phyloP scores from a whole-genome alignment of 208 protist species.

The Leishmania guyanensis region DNA sequence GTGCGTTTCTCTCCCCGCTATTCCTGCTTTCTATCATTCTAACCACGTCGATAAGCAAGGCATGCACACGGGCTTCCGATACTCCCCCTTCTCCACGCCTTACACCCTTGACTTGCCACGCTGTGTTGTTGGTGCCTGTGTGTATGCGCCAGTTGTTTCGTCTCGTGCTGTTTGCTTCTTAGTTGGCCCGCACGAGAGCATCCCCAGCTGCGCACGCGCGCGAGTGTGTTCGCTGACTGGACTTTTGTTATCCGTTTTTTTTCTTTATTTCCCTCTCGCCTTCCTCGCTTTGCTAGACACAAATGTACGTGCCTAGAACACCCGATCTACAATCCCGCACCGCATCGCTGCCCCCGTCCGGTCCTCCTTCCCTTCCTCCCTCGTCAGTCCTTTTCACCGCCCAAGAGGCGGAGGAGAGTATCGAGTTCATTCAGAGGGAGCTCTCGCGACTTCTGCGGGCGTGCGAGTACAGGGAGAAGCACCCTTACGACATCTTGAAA shows the following conservation, averaged over 20 bases:
- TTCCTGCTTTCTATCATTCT: not conserved
- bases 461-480: slow-evolving; percentile 45
- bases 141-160: not conserved
- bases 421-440: slow-evolving; percentile 41
- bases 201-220: no score
- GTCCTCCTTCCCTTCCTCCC: not conserved
- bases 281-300: not conserved
- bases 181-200: not conserved
- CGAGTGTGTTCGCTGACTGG: no score
- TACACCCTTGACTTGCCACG: not conserved
- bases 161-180: not conserved
- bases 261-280: not conserved
- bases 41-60: not conserved
- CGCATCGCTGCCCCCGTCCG: not conserved
- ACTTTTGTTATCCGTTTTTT: not conserved
- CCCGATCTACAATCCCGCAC: no score
- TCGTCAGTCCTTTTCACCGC: slow-evolving; percentile 3
- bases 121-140: not conserved
- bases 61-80: not conserved
- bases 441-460: slow-evolving; percentile 43
- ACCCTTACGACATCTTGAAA: slow-evolving; percentile 18
- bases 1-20: not conserved
- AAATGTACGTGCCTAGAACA: not conserved
- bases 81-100: not conserved
- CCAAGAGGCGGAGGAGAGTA: slow-evolving; percentile 22